A percentile compares a stretch with the other conserved stretches of the same genome.
Conservation (phyloP, 2,329 filamentous ascomycete genomes). For the Phaeophleospora eucalypticola region DNA sequence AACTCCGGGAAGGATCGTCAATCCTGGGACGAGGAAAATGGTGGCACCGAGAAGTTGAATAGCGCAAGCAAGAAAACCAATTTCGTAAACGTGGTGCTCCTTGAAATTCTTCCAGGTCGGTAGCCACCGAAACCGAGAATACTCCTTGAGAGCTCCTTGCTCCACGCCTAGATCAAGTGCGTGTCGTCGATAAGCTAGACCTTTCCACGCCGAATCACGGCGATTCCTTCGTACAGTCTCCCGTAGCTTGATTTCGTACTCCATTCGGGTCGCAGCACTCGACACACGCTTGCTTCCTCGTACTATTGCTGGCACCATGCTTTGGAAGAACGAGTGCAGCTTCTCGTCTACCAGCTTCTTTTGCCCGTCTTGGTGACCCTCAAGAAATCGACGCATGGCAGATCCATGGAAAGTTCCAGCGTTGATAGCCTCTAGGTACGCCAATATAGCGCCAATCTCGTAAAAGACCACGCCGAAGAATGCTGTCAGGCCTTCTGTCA, state of each 20-base stretch:
- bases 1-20: slow-evolving; percentile 24
- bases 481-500: slow-evolving; percentile 13
- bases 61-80: slow-evolving; percentile 24
- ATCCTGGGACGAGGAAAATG: slow-evolving; percentile 19
- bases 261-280: too few relatives aligned
- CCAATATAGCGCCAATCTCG: slow-evolving; percentile 21
- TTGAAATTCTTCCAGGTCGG: slow-evolving; percentile 20
- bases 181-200: background rate
- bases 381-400: slow-evolving; percentile 22
- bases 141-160: background rate
- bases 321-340: slow-evolving; percentile 10
- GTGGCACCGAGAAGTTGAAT: slow-evolving; percentile 25
- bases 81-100: slow-evolving; percentile 22
- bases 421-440: slow-evolving; percentile 28
- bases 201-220: background rate
- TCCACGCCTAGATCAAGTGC: slow-evolving; percentile 6
- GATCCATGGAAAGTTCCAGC: slow-evolving; percentile 24
- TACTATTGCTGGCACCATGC: background rate
- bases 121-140: slow-evolving; percentile 5
- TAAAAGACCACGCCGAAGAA: slow-evolving; percentile 26
- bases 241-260: too few relatives aligned
- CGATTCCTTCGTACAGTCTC: too few relatives aligned
- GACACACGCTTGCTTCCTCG: too few relatives aligned
- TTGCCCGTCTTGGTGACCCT: slow-evolving; percentile 21
- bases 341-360: slow-evolving; percentile 24